Conservation (phyloP, 2,329 filamentous ascomycete species). For the Ophiocordyceps sinensis region DNA sequence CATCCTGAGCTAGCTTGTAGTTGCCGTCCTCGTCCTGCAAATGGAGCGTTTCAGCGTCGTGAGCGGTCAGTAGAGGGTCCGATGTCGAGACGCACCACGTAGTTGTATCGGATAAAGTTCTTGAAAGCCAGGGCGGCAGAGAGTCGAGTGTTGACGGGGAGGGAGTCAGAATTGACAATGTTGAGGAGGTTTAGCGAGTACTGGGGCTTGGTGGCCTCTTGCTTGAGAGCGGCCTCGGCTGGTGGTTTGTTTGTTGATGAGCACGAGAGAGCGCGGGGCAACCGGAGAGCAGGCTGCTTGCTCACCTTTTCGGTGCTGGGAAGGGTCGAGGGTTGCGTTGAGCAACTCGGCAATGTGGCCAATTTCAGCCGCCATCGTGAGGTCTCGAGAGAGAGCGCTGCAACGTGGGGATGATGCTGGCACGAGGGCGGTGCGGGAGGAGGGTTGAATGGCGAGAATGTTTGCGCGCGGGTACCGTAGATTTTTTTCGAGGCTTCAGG, state of each 20-base stretch:
- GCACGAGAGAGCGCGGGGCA: conserved; percentile 14
- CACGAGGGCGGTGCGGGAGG: neutral
- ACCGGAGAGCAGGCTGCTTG: conserved; percentile 5
- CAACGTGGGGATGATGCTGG: conserved; percentile 7
- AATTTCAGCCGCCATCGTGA: conserved; percentile 42
- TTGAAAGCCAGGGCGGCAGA: conserved; percentile 92
- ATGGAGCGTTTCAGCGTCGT: conserved; percentile 5
- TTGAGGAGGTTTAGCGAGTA: conserved; percentile 83
- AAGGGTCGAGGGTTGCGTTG: conserved; percentile 77
- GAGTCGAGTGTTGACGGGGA: conserved; percentile 66
- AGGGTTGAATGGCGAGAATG: neutral
- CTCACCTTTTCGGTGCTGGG: conserved; percentile 78
- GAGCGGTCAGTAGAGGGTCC: conserved; percentile 1
- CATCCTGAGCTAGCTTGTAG: conserved; percentile 71
- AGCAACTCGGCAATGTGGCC: conserved; percentile 65
- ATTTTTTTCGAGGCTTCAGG: neutral
- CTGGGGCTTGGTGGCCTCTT: conserved; percentile 67
- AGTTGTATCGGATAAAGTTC: conserved; percentile 91
- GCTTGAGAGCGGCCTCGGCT: conserved; percentile 73
- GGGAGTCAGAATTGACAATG: conserved; percentile 65
- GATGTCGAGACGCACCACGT: conserved; percentile 46
- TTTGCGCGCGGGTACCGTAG: neutral
- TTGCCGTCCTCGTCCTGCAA: conserved; percentile 76
- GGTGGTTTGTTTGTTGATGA: conserved; percentile 19
- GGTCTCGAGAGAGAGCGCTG: conserved; percentile 6